These are phyloP conservation scores for Dryas drummondii DNA, from an alignment of 306 rosid species.

Conservation along the genomic window DNA sequence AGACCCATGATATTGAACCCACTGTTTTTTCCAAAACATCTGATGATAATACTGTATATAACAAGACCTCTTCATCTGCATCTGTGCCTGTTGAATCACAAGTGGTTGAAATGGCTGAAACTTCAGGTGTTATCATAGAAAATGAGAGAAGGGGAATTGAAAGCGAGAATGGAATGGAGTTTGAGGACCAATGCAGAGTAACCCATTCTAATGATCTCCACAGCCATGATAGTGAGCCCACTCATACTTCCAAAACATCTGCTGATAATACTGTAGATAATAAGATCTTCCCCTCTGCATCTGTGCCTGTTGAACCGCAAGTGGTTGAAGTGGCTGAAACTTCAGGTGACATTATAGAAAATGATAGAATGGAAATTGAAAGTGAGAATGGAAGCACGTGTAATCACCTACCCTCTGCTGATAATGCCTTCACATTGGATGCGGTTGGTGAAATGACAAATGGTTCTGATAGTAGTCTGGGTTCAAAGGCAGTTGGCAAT, in stretches of 20 bases:
- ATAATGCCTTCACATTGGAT: neutral
- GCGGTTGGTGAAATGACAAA: neutral
- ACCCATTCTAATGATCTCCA: slow-evolving; percentile 26
- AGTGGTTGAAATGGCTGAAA: slow-evolving; percentile 27
- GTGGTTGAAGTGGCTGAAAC: slow-evolving; percentile 29
- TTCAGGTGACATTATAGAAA: slow-evolving; percentile 20
- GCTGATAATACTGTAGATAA: slow-evolving; percentile 23
- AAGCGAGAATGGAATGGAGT: neutral
- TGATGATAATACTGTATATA: slow-evolving; percentile 28
- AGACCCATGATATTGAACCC: slow-evolving; percentile 21
- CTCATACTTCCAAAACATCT: slow-evolving; percentile 6
- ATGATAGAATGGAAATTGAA: slow-evolving; percentile 25
- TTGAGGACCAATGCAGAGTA: slow-evolving; percentile 30
- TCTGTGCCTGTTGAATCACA: slow-evolving; percentile 26
- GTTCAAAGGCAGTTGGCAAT: neutral
- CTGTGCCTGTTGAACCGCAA: slow-evolving; percentile 25
- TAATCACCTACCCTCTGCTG: neutral
- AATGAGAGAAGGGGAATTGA: slow-evolving; percentile 20
- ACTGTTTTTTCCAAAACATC: slow-evolving; percentile 2
- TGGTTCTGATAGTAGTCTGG: slow-evolving; percentile 10
- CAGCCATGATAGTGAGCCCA: slow-evolving; percentile 20
- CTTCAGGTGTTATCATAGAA: slow-evolving; percentile 23
- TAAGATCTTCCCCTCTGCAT: slow-evolving; percentile 13
- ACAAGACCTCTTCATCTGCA: slow-evolving; percentile 12
- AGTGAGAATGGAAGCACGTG: slow-evolving; percentile 6